Base-by-base conservation (phyloP, 2,329 filamentous ascomycete species). In the Botrytis porri region DNA sequence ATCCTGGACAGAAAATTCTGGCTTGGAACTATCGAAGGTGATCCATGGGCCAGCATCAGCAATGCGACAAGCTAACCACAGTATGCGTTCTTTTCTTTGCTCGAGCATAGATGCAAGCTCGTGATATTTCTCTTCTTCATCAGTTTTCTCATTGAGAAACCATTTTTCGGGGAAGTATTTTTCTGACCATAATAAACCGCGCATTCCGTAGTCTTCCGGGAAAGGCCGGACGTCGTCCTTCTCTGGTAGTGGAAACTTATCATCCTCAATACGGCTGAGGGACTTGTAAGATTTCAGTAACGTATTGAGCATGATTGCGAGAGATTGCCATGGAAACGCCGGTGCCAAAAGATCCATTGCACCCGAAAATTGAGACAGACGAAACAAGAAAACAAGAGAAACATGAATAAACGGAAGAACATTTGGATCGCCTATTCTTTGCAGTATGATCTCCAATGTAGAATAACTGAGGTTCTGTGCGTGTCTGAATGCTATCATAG, bases 121-220 rank as follows among this genome's bases (percentile, higher is more conserved):
- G 32, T 76, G 75, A 67, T 78, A 77, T 54, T 79, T 77, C 20
- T 79, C 77, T 62, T 79, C 78, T 18, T 77, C 76, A 39, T 80
- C 78, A 10, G 77, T 72, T n/a, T 77, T 77, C 29, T 75, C 72
- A 59, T 74, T 75, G 8, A 66, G 63, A 64, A 78, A 78, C 77
- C 77, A 78, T 29, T 59, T 59, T 18, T 70, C 66, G 9, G 77
- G 77, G 29, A 75, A 78, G 32, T 77, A 77, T n/a, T 73, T 73
- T 0, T 75, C 74, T 20, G 75, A 73, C 69, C 75, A 78, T 20
- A 75, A 48, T 22, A 78, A 70, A 1, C 77, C 77, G 20, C 75
- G 73, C 67, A 78, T 73, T 25, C 74, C 73, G 14, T 73, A 78
- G 18, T 78, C 77, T 65, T 78, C 77, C 0, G 77, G 77, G 6